These are phyloP conservation scores for Pythium utonaiense DNA, from an alignment of 352 stramenopile genomes.

Conservation along the genomic window DNA sequence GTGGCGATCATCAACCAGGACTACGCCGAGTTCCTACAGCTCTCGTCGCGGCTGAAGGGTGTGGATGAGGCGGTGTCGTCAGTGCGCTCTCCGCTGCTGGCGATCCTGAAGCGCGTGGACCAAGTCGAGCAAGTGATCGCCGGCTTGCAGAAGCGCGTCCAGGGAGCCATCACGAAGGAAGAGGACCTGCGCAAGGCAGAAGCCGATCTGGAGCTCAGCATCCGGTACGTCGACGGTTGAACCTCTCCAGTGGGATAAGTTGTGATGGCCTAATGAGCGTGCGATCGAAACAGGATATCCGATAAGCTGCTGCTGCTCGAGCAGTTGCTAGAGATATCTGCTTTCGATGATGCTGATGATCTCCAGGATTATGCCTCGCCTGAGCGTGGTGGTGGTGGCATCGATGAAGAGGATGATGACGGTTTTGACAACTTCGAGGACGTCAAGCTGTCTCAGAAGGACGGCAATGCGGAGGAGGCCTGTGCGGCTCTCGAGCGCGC, in stretches of 20 bases:
- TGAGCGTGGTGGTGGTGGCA: not conserved
- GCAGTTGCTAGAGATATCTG: constrained; percentile 66
- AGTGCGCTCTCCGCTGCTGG: constrained; percentile 62
- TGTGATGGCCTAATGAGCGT: not conserved
- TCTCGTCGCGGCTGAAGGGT: constrained; percentile 83
- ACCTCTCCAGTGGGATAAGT: not conserved
- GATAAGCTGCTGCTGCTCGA: constrained; percentile 77
- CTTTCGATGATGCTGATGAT: constrained; percentile 16
- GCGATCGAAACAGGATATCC: constrained; percentile 33
- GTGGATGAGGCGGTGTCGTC: constrained; percentile 84
- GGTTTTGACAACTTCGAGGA: constrained; percentile 74
- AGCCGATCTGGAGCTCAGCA: constrained; percentile 54
- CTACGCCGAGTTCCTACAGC: constrained; percentile 87
- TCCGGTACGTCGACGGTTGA: constrained; percentile 23
- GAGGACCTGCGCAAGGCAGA: constrained; percentile 45
- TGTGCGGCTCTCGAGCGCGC: constrained; percentile 76
- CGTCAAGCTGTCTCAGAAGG: constrained; percentile 35
- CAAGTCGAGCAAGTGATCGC: constrained; percentile 64
- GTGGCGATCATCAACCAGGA: constrained; percentile 89
- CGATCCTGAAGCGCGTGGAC: constrained; percentile 78
- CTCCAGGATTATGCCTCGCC: not conserved
- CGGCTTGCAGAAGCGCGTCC: constrained; percentile 48
- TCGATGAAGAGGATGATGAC: constrained; percentile 43
- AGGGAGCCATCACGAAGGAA: constrained; percentile 40
- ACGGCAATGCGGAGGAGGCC: constrained; percentile 40